Evolutionary conservation across 139 green algal genomes (phyloP), one percentile per base, ranked within the genome.

Genomic region (Chlamydomonas urium): DNA sequence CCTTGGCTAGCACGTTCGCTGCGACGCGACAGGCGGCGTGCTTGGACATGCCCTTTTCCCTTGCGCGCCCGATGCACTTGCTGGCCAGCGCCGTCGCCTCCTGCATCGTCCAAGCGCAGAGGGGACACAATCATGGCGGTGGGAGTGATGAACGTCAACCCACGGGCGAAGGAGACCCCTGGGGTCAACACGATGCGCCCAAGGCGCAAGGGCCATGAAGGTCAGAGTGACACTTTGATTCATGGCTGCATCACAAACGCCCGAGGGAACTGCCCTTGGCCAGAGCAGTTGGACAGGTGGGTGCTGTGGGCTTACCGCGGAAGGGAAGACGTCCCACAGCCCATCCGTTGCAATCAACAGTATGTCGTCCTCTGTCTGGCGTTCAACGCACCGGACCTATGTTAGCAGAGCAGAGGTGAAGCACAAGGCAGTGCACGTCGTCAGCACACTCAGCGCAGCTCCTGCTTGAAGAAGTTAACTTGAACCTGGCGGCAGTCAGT

Each of bases 1-100:
- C 87, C 2, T 87, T 86, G 1, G 86, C 89, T 4, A 96, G 83
- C 65, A 94, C 86, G 1, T 82, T 88, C 26, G 87, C 83, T 3
- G 72, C 77, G 2, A 83, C 61, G 3, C 72, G 59, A 74, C 77
- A 83, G 23, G 77, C 81, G 23, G 74, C 76, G 14, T 77, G 63
- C 28, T 42, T 57, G 2, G 72, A 75, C 28, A 81, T 80, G 59
- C 78, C 77, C 3, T 74, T 69, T 58, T 85, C 74, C 47, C 74
- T 73, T 2, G 73, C 76, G 14, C 80, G 75, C 24, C 48, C 38
- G 4, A 80, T 72, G 70, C 75, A 84, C 42, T 75, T 75, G 38
- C 75, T 58, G 6, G 83, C 83, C 38, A 86, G 60, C 1, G 70
- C 77, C 1, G 62, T 77, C 2, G 83, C 83, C 56, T 89, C 83